Conservation (phyloP, 2,329 filamentous ascomycete genomes). For the Aureobasidium sp. region DNA sequence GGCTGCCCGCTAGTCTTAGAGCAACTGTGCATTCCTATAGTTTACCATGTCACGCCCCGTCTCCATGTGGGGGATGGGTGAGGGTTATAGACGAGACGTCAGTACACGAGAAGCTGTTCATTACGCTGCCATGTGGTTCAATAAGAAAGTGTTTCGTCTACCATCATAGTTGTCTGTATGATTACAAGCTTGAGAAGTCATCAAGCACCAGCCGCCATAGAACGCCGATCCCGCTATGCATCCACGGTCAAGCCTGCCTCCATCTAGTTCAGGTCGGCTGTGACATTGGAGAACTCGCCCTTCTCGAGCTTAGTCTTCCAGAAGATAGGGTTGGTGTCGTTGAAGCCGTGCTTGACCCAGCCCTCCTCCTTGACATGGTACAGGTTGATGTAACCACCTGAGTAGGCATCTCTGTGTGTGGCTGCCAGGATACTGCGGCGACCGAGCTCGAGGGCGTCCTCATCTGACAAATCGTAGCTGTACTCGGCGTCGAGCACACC, state of each 20-base stretch:
- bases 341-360: conserved; percentile 98
- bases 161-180: conserved; percentile 10
- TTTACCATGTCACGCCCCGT: background rate
- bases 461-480: conserved; percentile 73
- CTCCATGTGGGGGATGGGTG: background rate
- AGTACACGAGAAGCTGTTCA: background rate
- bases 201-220: conserved; percentile 11
- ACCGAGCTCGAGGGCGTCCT: conserved; percentile 86
- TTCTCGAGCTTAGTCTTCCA: conserved; percentile 99
- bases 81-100: background rate
- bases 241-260: background rate
- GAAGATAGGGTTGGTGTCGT: conserved; percentile 97
- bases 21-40: background rate
- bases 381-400: conserved; percentile 95
- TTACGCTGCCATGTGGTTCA: background rate
- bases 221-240: conserved; percentile 13
- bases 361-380: conserved; percentile 99
- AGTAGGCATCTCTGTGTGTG: conserved; percentile 96
- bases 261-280: conserved; percentile 58
- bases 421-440: conserved; percentile 89
- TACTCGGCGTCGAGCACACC: conserved; percentile 96
- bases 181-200: conserved; percentile 7
- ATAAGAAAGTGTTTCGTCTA: background rate
- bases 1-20: background rate
- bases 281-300: conserved; percentile 96